phyloP scores from a whole-genome alignment of 2,329 filamentous ascomycete species.

The Paraphaeosphaeria sporulosa region DNA sequence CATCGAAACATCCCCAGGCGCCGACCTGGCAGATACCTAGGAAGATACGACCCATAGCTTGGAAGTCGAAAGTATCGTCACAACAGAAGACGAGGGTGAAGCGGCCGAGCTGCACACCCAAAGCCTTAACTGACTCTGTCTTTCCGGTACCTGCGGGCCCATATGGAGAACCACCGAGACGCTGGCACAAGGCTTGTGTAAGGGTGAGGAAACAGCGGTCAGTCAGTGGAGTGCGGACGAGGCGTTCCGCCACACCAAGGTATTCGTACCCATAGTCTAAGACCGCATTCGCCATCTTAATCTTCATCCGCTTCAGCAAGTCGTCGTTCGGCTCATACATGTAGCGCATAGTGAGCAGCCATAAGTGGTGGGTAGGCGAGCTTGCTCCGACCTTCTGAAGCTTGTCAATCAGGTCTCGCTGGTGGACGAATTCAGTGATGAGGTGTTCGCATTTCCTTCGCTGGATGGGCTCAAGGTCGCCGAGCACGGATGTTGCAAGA shows the following conservation, averaged over 20 bases:
- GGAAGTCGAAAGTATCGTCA: constrained; percentile 99
- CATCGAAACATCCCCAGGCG: constrained; percentile 99
- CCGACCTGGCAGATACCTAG: constrained; percentile 98
- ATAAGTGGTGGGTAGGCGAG: constrained; percentile 82
- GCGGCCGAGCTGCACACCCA: constrained; percentile 93
- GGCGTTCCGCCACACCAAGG: constrained; percentile 91
- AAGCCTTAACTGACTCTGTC: constrained; percentile 97
- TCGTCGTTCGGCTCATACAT: constrained; percentile 85
- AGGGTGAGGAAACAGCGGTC: constrained; percentile 98
- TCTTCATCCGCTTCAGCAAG: constrained; percentile 79
- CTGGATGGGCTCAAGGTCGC: constrained; percentile 84
- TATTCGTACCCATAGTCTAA: constrained; percentile 99
- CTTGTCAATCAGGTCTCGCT: constrained; percentile 91
- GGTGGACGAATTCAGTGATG: constrained; percentile 98
- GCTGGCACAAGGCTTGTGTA: constrained; percentile 93
- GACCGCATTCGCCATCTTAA: constrained; percentile 96
- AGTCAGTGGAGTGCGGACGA: constrained; percentile 95
- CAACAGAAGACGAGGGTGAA: constrained; percentile 99
- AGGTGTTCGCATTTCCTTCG: constrained; percentile 98
- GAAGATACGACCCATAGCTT: constrained; percentile 99
- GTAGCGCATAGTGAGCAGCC: constrained; percentile 97
- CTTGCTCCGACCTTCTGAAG: constrained; percentile 78
- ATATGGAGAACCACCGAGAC: constrained; percentile 95
- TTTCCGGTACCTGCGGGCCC: constrained; percentile 98
- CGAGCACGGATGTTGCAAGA: constrained; percentile 87